Evolutionary conservation across 1,284 basidiomycete species (phyloP).

Genomic region (Boletellus sp.): DNA sequence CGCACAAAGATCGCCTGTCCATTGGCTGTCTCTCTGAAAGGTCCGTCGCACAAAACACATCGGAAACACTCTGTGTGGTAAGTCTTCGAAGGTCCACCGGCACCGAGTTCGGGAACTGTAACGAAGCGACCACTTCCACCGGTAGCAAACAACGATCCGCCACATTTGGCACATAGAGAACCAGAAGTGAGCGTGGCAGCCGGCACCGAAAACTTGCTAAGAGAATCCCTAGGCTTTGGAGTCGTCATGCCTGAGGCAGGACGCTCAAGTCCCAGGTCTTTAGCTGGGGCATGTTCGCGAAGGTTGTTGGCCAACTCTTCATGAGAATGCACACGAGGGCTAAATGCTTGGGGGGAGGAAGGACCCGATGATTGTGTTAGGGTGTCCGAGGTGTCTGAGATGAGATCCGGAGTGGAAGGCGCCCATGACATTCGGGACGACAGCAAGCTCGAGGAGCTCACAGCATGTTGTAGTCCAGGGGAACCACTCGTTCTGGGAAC

Average conservation of each 20-base stretch:
- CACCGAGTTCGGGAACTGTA: slow-evolving; percentile 57
- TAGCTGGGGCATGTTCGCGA: slow-evolving; percentile 10
- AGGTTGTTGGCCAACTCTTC: slow-evolving; percentile 12
- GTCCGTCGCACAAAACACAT: slow-evolving; percentile 59
- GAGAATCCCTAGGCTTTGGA: slow-evolving; percentile 24
- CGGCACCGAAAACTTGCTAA: slow-evolving; percentile 22
- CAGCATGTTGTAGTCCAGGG: slow-evolving; percentile 26
- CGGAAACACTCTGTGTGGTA: slow-evolving; percentile 75
- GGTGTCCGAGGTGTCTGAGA: slow-evolving; percentile 59
- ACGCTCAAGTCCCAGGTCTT: slow-evolving; percentile 7
- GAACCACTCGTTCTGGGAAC: slow-evolving; percentile 24
- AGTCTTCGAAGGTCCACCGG: slow-evolving; percentile 44
- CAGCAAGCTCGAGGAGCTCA: slow-evolving; percentile 30
- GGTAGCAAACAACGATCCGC: slow-evolving; percentile 52
- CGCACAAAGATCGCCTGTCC: slow-evolving; percentile 68
- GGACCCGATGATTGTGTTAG: slow-evolving; percentile 52
- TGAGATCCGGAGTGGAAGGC: slow-evolving; percentile 56
- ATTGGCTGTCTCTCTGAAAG: slow-evolving; percentile 57
- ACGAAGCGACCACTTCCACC: slow-evolving; percentile 58
- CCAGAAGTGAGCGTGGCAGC: slow-evolving; percentile 26
- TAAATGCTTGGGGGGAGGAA: slow-evolving; percentile 50
- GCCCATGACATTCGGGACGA: slow-evolving; percentile 32
- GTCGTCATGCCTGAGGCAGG: slow-evolving; percentile 16
- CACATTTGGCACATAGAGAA: slow-evolving; percentile 55
- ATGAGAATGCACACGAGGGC: slow-evolving; percentile 23